Evolutionary conservation across 2,329 filamentous ascomycete genomes (phyloP).

Genomic region (Aspergillus sp.): DNA sequence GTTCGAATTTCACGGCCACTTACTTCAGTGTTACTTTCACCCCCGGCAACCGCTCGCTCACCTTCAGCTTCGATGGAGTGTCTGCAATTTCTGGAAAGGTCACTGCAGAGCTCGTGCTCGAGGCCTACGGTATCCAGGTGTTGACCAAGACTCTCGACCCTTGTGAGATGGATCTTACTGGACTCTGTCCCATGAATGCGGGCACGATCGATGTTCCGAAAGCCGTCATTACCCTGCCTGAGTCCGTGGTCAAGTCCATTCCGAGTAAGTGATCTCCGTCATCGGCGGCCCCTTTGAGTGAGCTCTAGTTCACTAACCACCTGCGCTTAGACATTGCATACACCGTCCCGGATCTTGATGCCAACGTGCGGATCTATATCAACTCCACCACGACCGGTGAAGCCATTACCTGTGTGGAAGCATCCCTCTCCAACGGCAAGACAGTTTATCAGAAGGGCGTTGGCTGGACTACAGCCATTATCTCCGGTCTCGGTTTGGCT

Average conservation of each 20-base stretch:
- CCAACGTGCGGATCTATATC: constrained; percentile 78
- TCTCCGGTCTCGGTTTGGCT: constrained; percentile 79
- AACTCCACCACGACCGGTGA: constrained; percentile 66
- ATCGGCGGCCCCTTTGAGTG: neutral
- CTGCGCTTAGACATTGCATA: constrained; percentile 70
- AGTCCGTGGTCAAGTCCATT: constrained; percentile 63
- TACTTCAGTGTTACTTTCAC: constrained; percentile 76
- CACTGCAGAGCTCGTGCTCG: constrained; percentile 63
- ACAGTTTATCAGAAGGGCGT: constrained; percentile 87
- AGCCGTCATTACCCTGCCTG: constrained; percentile 66
- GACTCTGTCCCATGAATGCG: constrained; percentile 88
- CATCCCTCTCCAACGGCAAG: constrained; percentile 84
- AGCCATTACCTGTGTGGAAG: constrained; percentile 82
- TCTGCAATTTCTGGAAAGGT: constrained; percentile 61
- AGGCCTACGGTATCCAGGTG: constrained; percentile 79
- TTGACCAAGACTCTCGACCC: constrained; percentile 71
- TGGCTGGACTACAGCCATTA: constrained; percentile 85
- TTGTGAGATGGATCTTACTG: constrained; percentile 67
- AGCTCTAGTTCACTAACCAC: constrained; percentile 1
- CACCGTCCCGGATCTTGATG: constrained; percentile 86
- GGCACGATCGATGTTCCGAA: constrained; percentile 72
- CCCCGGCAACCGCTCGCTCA: constrained; percentile 66
- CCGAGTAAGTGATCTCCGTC: constrained; percentile 55
- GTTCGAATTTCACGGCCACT: constrained; percentile 82
- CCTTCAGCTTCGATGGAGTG: constrained; percentile 74